Conservation (phyloP, 2,329 filamentous ascomycete species). For the Fusarium fracticaudum region DNA sequence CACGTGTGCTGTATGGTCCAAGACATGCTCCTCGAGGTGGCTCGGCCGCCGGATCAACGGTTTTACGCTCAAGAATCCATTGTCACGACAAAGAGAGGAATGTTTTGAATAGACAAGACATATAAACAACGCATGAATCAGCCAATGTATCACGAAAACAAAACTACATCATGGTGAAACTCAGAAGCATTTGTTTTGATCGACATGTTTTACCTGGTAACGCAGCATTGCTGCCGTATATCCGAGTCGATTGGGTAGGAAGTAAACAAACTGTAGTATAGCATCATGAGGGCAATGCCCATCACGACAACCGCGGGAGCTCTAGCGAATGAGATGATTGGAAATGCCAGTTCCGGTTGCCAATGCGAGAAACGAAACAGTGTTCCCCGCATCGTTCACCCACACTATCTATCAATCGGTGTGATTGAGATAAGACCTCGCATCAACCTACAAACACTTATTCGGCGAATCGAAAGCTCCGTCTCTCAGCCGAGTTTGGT, state of each 20-base stretch:
- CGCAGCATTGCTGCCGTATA: neutral
- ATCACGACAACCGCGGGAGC: conserved; percentile 13
- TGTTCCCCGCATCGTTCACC: conserved; percentile 33
- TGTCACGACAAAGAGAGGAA: conserved; percentile 10
- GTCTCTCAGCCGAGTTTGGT: neutral
- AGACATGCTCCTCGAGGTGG: conserved; percentile 5
- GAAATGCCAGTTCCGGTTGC: neutral
- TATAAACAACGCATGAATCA: neutral
- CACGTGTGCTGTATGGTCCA: conserved; percentile 8
- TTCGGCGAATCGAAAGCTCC: conserved; percentile 3
- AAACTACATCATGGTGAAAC: conserved; percentile 21
- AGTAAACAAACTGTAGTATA: conserved; percentile 29
- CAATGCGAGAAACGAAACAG: conserved; percentile 10
- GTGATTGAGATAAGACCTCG: conserved; percentile 15
- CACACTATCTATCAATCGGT: conserved; percentile 23
- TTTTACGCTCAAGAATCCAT: neutral
- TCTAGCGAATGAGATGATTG: conserved; percentile 25
- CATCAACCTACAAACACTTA: conserved; percentile 5
- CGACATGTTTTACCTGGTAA: conserved; percentile 9
- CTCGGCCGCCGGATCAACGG: conserved; percentile 10
- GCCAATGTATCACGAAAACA: neutral
- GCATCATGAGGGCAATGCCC: conserved; percentile 25
- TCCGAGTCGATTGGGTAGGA: conserved; percentile 8
- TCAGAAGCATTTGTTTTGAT: neutral
- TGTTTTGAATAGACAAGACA: neutral